phyloP scores from a whole-genome alignment of 441 rosid species.

The Isatis lusitanica region DNA sequence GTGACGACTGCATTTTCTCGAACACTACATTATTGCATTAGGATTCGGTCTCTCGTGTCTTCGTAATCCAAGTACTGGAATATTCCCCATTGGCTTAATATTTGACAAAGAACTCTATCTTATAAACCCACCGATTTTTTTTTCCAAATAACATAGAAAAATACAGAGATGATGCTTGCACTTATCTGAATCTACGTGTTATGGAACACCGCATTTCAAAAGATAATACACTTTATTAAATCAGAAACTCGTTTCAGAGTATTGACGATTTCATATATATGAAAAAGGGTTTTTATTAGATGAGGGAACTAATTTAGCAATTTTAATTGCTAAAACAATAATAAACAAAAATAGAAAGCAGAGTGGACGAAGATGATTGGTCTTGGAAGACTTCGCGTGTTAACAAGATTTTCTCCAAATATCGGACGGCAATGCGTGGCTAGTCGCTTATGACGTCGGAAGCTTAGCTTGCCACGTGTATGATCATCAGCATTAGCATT shows the following conservation, averaged over 20 bases:
- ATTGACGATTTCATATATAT: background rate
- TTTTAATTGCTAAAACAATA: background rate
- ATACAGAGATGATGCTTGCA: conserved; percentile 29
- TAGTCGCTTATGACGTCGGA: conserved; percentile 11
- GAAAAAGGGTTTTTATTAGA: background rate
- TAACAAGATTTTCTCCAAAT: conserved; percentile 21
- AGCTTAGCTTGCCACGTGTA: conserved; percentile 55
- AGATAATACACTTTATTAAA: conserved; percentile 7
- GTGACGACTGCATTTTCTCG: conserved; percentile 17
- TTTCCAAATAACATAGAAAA: background rate
- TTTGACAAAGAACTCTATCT: conserved; percentile 18
- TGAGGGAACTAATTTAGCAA: background rate
- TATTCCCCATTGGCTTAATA: conserved; percentile 22
- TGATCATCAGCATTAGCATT: conserved; percentile 24
- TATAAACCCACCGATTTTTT: background rate
- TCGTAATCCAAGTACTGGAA: conserved; percentile 17
- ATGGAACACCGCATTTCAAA: conserved; percentile 2
- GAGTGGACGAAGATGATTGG: conserved; percentile 24
- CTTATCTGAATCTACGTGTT: conserved; percentile 36
- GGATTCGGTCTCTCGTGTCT: conserved; percentile 14
- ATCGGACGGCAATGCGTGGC: conserved; percentile 45
- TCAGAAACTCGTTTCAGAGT: background rate
- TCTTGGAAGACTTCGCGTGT: conserved; percentile 26
- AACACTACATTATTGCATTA: background rate
- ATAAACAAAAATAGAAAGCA: background rate